Conservation (phyloP, 1,284 basidiomycete genomes). For the Naganishia sp. region DNA sequence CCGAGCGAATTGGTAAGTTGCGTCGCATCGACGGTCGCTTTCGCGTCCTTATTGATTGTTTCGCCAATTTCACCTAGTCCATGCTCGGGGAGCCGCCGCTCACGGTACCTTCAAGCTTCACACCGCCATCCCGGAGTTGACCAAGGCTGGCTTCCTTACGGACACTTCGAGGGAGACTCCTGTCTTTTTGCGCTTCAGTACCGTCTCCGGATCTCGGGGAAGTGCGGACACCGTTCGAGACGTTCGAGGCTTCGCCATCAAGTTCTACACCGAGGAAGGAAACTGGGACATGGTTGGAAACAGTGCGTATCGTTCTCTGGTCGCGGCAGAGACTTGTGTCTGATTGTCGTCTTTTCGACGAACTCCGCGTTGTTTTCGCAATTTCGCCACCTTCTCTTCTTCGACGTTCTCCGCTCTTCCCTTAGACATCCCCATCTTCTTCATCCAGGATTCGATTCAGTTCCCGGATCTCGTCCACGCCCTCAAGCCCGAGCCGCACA, state of each 20-base stretch:
- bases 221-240: slow-evolving; percentile 78
- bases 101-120: slow-evolving; percentile 78
- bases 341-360: slow-evolving; percentile 7
- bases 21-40: neutral
- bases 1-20: slow-evolving; percentile 59
- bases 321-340: neutral
- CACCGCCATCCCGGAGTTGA: slow-evolving; percentile 65
- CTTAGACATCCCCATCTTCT: slow-evolving; percentile 70
- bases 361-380: no score
- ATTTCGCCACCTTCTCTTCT: no score
- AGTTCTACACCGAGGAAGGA: slow-evolving; percentile 76
- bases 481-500: slow-evolving; percentile 70
- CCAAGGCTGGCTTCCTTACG: slow-evolving; percentile 67
- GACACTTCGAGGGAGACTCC: slow-evolving; percentile 70
- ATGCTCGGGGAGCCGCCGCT: slow-evolving; percentile 76
- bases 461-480: slow-evolving; percentile 81
- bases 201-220: slow-evolving; percentile 73
- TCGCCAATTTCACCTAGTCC: slow-evolving; percentile 51
- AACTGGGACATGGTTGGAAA: slow-evolving; percentile 83
- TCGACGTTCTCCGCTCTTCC: slow-evolving; percentile 29
- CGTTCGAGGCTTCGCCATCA: slow-evolving; percentile 77
- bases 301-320: slow-evolving; percentile 48
- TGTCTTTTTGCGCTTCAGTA: slow-evolving; percentile 76
- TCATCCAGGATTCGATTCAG: slow-evolving; percentile 76
- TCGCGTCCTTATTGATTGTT: slow-evolving; percentile 44